Evolutionary conservation across 495 filamentous ascomycete genomes (phyloP), one percentile per base, ranked within the genome.

Genomic region (Filosporella fistucella): DNA sequence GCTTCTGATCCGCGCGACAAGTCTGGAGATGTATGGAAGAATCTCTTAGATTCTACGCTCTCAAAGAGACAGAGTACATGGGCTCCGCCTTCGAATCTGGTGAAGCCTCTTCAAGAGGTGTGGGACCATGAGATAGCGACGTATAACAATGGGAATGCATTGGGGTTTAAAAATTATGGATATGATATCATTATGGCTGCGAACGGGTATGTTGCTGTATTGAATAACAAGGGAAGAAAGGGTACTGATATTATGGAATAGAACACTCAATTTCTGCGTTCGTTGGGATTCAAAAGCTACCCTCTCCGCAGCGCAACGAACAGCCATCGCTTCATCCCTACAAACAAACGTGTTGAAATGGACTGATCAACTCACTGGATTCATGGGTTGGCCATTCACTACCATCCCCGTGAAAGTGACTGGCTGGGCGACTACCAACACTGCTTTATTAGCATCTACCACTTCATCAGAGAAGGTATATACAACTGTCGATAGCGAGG

Each of bases 281-380:
- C 45, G 51, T 16, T 54, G 51, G 51, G 51, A 54, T 24, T 50
- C 51, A 12, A 42, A 23, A 16, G 37, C 37, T n/a, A 30, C 51
- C 13, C 18, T 54, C 14, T 49, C 46, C 14, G 51, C 36, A 12
- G 46, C 51, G 7, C 46, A 51, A 17, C 51, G 51, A 10, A 6
- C 47, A 22, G 39, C 39, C 2, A 33, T 49, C 13, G 36, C 35
- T 16, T 20, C 39, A 10, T 40, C 42, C 13, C 42, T 42, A 36
- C 37, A 40, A 23, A 34, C 35, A 24, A 40, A 49, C 13, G 38
- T 42, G 14, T 37, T 32, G 21, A 49, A 49, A n/a, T 49, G 47
- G 47, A 42, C 42, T 12, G 38, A 40, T 20, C n/a, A 42, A 23
- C 36, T 49, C 13, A 42, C 39, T 10, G 40, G 26, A n/a, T 50